Conservation (phyloP, 2,329 filamentous ascomycete species). For the Fusarium sp. region DNA sequence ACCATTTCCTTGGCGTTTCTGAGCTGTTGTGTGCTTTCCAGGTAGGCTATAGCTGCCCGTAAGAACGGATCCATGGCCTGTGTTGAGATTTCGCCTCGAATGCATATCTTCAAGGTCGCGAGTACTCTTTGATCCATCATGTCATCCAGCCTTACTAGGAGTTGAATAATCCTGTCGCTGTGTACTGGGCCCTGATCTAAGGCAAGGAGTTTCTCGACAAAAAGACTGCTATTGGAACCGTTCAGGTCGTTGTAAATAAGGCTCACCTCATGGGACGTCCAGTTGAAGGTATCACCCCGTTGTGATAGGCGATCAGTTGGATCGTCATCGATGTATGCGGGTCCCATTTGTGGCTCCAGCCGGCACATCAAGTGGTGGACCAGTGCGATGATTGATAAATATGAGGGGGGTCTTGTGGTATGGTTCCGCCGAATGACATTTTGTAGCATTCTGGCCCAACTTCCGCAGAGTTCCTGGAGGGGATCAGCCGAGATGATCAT, state of each 20-base stretch:
- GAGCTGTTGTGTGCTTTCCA: slow-evolving; percentile 53
- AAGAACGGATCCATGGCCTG: slow-evolving; percentile 66
- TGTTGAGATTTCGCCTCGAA: slow-evolving; percentile 57
- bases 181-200: slow-evolving; percentile 66
- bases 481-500: slow-evolving; percentile 71
- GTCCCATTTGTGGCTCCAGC: slow-evolving; percentile 54
- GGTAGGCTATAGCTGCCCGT: slow-evolving; percentile 66
- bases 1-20: slow-evolving; percentile 54
- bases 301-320: slow-evolving; percentile 53
- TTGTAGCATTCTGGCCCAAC: slow-evolving; percentile 66
- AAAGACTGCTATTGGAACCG: slow-evolving; percentile 56
- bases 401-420: slow-evolving; percentile 63
- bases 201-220: slow-evolving; percentile 73
- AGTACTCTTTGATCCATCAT: slow-evolving; percentile 64
- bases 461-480: slow-evolving; percentile 60
- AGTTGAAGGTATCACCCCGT: slow-evolving; percentile 53
- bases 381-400: slow-evolving; percentile 63
- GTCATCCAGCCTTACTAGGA: slow-evolving; percentile 64
- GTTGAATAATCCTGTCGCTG: slow-evolving; percentile 66
- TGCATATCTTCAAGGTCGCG: slow-evolving; percentile 63
- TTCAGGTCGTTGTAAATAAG: slow-evolving; percentile 56
- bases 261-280: slow-evolving; percentile 59
- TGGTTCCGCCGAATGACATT: slow-evolving; percentile 62
- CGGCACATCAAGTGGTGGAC: slow-evolving; percentile 57
- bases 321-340: slow-evolving; percentile 53